Conservation (phyloP, 345 rosid genomes). For the Rhizophora apiculata region DNA sequence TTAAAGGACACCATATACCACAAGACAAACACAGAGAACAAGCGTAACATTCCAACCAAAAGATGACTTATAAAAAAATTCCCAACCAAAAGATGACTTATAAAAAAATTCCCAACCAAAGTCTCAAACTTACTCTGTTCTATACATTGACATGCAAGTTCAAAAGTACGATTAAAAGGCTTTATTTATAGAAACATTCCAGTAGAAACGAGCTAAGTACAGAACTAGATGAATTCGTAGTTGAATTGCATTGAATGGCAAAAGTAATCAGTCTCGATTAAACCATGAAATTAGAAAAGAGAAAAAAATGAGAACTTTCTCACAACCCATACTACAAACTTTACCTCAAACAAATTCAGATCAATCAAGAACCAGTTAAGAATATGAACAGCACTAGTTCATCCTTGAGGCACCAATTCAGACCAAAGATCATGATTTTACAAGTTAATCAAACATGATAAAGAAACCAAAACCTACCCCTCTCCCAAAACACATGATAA, state of each 20-base stretch:
- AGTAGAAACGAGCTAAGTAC: background rate
- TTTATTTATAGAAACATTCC: background rate
- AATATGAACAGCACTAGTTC: no score
- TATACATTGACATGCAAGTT: no score
- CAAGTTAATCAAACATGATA: no score
- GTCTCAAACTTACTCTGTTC: no score
- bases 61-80: background rate
- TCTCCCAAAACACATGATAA: no score
- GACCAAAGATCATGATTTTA: no score
- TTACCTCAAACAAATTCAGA: no score
- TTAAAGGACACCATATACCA: conserved; percentile 33
- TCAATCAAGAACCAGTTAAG: no score
- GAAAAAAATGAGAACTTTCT: background rate
- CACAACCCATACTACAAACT: background rate
- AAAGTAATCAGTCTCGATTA: background rate
- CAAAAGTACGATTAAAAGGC: no score
- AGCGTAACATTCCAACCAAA: background rate
- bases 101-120: no score
- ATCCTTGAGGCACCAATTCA: no score
- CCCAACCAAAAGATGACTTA: background rate
- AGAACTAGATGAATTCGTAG: background rate
- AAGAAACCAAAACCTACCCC: no score
- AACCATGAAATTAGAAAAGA: background rate
- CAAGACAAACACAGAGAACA: conserved; percentile 17
- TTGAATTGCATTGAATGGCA: background rate